phyloP scores from a whole-genome alignment of 176 grass and related monocot genomes.

The Melocanna baccifera region DNA sequence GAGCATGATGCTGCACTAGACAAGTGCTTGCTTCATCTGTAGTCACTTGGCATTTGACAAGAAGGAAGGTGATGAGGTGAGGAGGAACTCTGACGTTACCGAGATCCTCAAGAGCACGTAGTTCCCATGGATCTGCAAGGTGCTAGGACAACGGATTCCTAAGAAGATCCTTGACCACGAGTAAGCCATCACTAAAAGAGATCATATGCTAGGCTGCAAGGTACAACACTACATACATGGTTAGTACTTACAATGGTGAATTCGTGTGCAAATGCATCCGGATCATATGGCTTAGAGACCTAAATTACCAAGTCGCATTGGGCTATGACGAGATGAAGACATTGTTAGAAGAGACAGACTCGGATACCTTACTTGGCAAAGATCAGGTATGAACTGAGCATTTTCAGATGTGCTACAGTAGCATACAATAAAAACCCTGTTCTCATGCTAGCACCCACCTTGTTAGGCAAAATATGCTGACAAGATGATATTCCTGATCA shows the following conservation, averaged over 20 bases:
- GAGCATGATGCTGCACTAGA: constrained; percentile 81
- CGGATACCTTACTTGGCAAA: constrained; percentile 65
- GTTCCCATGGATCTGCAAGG: constrained; percentile 75
- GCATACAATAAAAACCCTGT: neutral
- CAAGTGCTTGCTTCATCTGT: constrained; percentile 71
- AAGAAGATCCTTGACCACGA: constrained; percentile 81
- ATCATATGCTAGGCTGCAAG: neutral
- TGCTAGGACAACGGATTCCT: constrained; percentile 47
- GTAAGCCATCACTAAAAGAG: constrained; percentile 20
- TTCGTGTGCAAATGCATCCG: constrained; percentile 26
- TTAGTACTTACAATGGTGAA: neutral
- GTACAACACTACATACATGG: neutral
- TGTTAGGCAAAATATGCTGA: constrained; percentile 3
- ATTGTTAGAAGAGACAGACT: constrained; percentile 63
- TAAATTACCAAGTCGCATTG: constrained; percentile 65
- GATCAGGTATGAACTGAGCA: constrained; percentile 47
- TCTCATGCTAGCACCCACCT: neutral
- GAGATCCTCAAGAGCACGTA: constrained; percentile 73
- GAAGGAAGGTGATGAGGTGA: constrained; percentile 76
- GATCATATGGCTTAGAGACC: constrained; percentile 71
- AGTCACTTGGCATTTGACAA: constrained; percentile 73
- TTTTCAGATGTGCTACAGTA: constrained; percentile 36
- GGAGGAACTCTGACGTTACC: constrained; percentile 66
- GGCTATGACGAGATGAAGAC: constrained; percentile 59
- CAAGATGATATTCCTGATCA: constrained; percentile 20